A percentile compares a stretch with the other conserved stretches of the same genome.
Conservation (phyloP, 2,329 filamentous ascomycete species). For the Colletotrichum spaethianum region DNA sequence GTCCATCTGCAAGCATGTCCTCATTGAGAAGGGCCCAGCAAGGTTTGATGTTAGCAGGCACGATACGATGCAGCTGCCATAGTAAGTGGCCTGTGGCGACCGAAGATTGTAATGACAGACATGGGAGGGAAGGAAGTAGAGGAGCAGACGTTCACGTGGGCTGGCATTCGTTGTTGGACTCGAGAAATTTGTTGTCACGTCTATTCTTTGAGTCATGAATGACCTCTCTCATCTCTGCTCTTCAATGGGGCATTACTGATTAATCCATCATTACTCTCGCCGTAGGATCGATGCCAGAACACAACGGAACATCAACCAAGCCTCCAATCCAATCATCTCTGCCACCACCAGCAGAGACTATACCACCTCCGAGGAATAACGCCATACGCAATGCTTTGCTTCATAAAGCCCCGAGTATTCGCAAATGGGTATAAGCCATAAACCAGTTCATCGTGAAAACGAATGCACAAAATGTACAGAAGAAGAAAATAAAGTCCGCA, state of each 20-base stretch:
- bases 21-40: not conserved
- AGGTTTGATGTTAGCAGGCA: not conserved
- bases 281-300: not conserved
- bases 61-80: not conserved
- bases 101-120: not conserved
- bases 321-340: not conserved
- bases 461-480: constrained; percentile 31
- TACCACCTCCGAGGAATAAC: constrained; percentile 3
- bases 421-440: constrained; percentile 34
- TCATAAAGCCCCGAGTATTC: constrained; percentile 15
- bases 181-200: not conserved
- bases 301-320: not conserved
- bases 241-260: constrained; percentile 16
- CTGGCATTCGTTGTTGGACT: not conserved
- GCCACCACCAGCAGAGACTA: not conserved
- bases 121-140: not conserved
- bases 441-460: constrained; percentile 27
- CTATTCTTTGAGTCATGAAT: not conserved
- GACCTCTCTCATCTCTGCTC: not conserved
- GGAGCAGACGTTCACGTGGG: not conserved
- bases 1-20: not conserved
- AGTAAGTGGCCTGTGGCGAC: not conserved
- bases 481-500: constrained; percentile 14
- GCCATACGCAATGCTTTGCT: constrained; percentile 26
- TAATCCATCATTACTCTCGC: not conserved